A percentile compares a stretch with the other conserved stretches of the same genome.
phyloP scores from a whole-genome alignment of 495 filamentous ascomycete species.

The Penicillium herquei region DNA sequence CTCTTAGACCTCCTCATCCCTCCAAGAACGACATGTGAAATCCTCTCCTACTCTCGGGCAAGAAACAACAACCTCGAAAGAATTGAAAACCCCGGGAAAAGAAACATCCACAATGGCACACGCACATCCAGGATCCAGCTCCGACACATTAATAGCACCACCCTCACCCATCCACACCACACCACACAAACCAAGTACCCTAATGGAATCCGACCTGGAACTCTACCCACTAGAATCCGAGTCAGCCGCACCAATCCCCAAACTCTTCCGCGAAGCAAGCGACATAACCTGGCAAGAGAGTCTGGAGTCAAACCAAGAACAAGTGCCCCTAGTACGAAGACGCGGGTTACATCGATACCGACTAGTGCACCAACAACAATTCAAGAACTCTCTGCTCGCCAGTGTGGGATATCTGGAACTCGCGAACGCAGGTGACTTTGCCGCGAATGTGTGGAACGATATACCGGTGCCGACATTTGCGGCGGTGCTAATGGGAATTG shows the following conservation, averaged over 20 bases:
- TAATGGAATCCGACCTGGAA: conserved; percentile 9
- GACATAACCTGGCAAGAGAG: conserved; percentile 23
- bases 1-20: background rate
- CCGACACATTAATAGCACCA: conserved; percentile 18
- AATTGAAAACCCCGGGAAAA: no score
- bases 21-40: no score
- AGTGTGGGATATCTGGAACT: conserved; percentile 51
- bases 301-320: conserved; percentile 10
- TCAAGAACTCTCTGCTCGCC: conserved; percentile 47
- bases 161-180: background rate
- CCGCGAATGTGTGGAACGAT: conserved; percentile 54
- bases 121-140: conserved; percentile 9
- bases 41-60: no score
- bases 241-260: conserved; percentile 11
- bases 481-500: conserved; percentile 48
- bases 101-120: conserved; percentile 8
- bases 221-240: conserved; percentile 6
- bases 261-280: conserved; percentile 22
- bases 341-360: conserved; percentile 15
- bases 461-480: conserved; percentile 46
- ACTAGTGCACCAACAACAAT: conserved; percentile 31
- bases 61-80: no score
- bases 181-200: background rate
- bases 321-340: conserved; percentile 24
- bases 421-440: conserved; percentile 53